These are phyloP conservation scores for Inga oerstediana DNA, from an alignment of 306 rosid species.

Conservation along the genomic window DNA sequence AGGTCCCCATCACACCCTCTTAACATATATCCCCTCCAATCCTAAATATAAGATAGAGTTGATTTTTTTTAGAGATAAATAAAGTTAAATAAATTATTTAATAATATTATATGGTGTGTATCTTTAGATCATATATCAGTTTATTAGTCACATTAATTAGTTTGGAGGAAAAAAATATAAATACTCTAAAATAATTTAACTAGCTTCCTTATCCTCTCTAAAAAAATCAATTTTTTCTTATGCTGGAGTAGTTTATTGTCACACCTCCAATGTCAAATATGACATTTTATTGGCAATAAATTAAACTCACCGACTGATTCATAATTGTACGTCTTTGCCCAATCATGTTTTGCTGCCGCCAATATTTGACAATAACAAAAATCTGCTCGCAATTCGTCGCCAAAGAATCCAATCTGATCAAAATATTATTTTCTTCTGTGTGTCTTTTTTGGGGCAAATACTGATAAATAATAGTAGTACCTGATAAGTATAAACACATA, in stretches of 20 bases:
- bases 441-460: neutral
- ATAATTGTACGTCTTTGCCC: neutral
- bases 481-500: neutral
- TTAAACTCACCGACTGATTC: neutral
- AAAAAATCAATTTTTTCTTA: too few species aligned
- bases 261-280: neutral
- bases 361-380: neutral
- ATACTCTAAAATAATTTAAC: too few species aligned
- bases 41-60: too few species aligned
- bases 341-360: neutral
- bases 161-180: too few species aligned
- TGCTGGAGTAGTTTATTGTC: neutral
- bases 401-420: neutral
- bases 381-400: neutral
- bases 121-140: too few species aligned
- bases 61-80: too few species aligned
- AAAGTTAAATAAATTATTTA: too few species aligned
- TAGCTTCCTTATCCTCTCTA: too few species aligned
- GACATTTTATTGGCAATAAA: neutral
- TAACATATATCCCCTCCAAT: too few species aligned
- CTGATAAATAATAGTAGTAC: neutral
- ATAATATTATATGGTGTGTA: too few species aligned
- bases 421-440: neutral
- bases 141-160: too few species aligned
- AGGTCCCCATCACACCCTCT: too few species aligned